These are phyloP conservation scores for Parafenestella ontariensis DNA, from an alignment of 2,329 filamentous ascomycete species.

Conservation along the genomic window DNA sequence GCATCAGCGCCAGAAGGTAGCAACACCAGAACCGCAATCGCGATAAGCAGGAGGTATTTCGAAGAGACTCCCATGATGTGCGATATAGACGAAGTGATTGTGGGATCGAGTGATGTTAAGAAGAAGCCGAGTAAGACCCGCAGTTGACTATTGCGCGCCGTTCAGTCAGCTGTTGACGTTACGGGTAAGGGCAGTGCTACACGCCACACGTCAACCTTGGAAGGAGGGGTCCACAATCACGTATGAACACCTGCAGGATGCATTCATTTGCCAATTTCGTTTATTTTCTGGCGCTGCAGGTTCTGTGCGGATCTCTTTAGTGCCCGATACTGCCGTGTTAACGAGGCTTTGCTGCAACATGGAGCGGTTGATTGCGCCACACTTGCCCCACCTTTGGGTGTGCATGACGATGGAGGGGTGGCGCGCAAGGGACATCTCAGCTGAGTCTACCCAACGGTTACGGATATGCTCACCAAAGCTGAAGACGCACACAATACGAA, in stretches of 20 bases:
- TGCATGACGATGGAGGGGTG: constrained; percentile 2
- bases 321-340: background rate
- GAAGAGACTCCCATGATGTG: constrained; percentile 41
- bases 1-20: constrained; percentile 46
- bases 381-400: constrained; percentile 10
- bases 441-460: background rate
- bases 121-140: constrained; percentile 2
- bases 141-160: constrained; percentile 7
- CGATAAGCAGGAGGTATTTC: constrained; percentile 46
- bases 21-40: constrained; percentile 46
- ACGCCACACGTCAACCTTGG: constrained; percentile 12
- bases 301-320: background rate
- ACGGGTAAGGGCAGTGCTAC: constrained; percentile 16
- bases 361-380: constrained; percentile 14
- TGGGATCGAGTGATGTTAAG: constrained; percentile 1
- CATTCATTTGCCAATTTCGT: background rate
- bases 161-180: constrained; percentile 15
- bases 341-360: constrained; percentile 10
- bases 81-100: background rate
- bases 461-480: background rate
- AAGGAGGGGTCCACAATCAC: constrained; percentile 4
- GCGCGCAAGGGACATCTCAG: background rate
- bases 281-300: background rate
- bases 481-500: too few relatives aligned
- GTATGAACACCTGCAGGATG: background rate